Evolutionary conservation across 768 basidiomycete species (phyloP).

Genomic region (Leucosporidium scottii): DNA sequence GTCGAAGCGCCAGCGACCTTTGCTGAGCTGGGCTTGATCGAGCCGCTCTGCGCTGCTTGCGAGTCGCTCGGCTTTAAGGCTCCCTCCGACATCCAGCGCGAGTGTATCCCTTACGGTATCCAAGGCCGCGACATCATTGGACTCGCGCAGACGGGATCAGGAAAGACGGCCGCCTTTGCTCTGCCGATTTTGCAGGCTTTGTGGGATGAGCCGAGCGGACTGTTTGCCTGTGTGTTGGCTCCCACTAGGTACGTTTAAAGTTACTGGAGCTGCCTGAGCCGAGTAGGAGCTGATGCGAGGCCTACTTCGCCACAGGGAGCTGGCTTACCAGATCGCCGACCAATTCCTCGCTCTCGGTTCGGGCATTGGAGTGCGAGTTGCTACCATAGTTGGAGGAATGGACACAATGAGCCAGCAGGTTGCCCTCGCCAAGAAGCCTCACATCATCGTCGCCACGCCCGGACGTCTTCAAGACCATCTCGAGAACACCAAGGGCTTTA

Average conservation of each 20-base stretch:
- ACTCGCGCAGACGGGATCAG: conserved; percentile 94
- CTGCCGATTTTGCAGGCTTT: conserved; percentile 90
- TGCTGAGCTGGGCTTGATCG: conserved; percentile 75
- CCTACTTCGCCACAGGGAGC: conserved; percentile 52
- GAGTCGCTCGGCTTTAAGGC: conserved; percentile 69
- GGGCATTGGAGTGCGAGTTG: conserved; percentile 83
- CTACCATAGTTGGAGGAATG: conserved; percentile 90
- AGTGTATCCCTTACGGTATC: conserved; percentile 77
- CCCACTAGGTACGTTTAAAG: conserved; percentile 59
- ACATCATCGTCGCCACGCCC: conserved; percentile 90
- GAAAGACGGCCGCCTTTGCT: conserved; percentile 96
- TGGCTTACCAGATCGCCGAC: conserved; percentile 97
- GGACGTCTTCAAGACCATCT: conserved; percentile 88
- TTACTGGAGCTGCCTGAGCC: neutral
- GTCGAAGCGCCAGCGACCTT: conserved; percentile 50
- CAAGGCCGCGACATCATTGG: conserved; percentile 94
- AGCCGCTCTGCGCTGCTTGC: conserved; percentile 79
- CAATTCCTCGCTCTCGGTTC: conserved; percentile 88
- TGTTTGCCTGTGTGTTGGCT: conserved; percentile 87
- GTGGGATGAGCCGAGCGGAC: conserved; percentile 89
- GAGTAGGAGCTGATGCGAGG: neutral
- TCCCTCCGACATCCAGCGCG: conserved; percentile 84
- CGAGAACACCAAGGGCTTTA: conserved; percentile 96
- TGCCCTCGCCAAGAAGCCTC: conserved; percentile 85
- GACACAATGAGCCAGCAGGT: conserved; percentile 66